Evolutionary conservation across 306 rosid species (phyloP), one percentile per base, ranked within the genome.

Genomic region (Rosa rugosa): DNA sequence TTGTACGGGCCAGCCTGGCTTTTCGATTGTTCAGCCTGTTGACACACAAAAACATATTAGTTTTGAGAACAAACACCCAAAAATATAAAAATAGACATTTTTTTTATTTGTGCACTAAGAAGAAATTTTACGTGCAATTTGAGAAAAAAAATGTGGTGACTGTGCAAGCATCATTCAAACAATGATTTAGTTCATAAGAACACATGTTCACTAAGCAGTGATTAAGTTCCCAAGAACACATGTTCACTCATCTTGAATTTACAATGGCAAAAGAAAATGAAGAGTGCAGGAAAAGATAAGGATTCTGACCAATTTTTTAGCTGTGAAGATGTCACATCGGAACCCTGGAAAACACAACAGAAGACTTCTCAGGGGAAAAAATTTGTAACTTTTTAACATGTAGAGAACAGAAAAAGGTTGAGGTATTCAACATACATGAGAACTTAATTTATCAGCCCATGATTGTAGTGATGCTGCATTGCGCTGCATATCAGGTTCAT

Each of bases 401-500:
- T 36, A 53, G 22, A 45, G 9, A 46, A 66, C 14, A 75, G 42
- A 73, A 79, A 45, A 76, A 67, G 40, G 75, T 50, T 38, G 75
- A 72, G 81, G 71, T 27, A 63, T 75, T 75, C 68, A 41, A 86
- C 99, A 38, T 90, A 95, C 98, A 82, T 91, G 84, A 78, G 4
- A 17, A 82, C 93, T 85, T 82, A 95, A 84, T 92, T 86, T 86
- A 72, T 90, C 97, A 27, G 98, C 97, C 98, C 97, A 95, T 27
- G 85, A 79, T 79, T 87, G 94, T 77, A 95, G 84, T 38, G 72
- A 86, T 80, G 89, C 80, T 65, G 97, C 85, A 80, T 91, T 88
- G 68, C 99, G 86, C 77, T 95, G 99, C 98, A 95, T 92, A 67
- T 92, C 99, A 79, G 98, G 99, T 87, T 93, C 94, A 82, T 88